A percentile compares a stretch with the other conserved stretches of the same genome.
Conservation (phyloP, 2,329 filamentous ascomycete genomes). For the Pseudocercospora musae region DNA sequence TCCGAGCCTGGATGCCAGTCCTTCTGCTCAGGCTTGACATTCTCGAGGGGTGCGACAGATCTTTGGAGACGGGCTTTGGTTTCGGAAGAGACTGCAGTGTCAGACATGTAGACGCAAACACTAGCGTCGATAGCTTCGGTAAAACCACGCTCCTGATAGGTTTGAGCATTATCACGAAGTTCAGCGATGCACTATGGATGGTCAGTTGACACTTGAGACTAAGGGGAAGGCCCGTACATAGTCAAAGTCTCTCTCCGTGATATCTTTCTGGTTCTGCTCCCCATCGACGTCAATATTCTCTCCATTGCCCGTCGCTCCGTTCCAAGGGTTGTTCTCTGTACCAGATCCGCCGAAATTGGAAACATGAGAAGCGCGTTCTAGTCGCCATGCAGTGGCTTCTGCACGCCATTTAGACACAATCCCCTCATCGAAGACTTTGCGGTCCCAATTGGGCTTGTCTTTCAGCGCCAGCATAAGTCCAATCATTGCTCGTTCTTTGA, state of each 20-base stretch:
- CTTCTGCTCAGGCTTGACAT: conserved; percentile 34
- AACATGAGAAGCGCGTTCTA: neutral
- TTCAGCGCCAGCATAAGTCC: neutral
- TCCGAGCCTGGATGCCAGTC: conserved; percentile 62
- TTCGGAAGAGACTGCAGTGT: conserved; percentile 40
- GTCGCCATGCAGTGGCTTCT: neutral
- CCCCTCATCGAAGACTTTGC: neutral
- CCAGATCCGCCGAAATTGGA: neutral
- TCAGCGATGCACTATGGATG: conserved; percentile 9
- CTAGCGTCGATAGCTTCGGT: conserved; percentile 46
- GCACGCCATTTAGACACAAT: neutral
- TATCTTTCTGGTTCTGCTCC: neutral
- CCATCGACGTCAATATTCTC: neutral
- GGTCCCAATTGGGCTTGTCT: neutral
- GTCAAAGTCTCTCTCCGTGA: neutral
- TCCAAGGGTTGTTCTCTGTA: neutral
- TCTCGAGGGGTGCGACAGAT: conserved; percentile 49
- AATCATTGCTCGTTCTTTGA: neutral
- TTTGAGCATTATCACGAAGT: conserved; percentile 49
- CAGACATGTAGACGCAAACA: conserved; percentile 53
- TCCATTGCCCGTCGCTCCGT: neutral
- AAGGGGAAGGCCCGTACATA: neutral
- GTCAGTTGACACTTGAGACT: neutral
- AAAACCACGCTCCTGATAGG: conserved; percentile 41
- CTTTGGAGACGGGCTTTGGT: conserved; percentile 43